Conservation (phyloP, 805 yeast genomes). For the Isabelozyma rhagii region DNA sequence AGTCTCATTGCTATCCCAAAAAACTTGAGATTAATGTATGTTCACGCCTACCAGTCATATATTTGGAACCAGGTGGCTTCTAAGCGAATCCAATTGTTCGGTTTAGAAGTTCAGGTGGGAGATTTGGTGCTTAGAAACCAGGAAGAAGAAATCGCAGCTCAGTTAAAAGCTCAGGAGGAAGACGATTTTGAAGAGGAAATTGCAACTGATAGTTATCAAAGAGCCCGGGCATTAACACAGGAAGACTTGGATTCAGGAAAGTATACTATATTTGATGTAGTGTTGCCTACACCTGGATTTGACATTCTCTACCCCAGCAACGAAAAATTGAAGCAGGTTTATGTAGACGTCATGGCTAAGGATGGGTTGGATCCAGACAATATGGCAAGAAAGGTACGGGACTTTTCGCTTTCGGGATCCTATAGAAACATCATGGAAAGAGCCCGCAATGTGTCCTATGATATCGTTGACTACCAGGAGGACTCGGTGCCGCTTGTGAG, state of each 20-base stretch:
- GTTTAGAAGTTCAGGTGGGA: slow-evolving; percentile 69
- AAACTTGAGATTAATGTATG: slow-evolving; percentile 90
- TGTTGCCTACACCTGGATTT: slow-evolving; percentile 95
- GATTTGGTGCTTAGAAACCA: slow-evolving; percentile 59
- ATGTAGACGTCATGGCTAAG: slow-evolving; percentile 67
- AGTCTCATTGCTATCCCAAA: slow-evolving; percentile 90
- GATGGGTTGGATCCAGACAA: slow-evolving; percentile 82
- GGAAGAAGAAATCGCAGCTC: slow-evolving; percentile 18
- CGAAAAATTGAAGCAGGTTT: slow-evolving; percentile 53
- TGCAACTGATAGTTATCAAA: slow-evolving; percentile 51
- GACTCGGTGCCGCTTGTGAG: slow-evolving; percentile 69
- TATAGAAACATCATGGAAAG: slow-evolving; percentile 72
- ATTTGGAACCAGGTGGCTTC: slow-evolving; percentile 91
- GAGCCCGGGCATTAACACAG: slow-evolving; percentile 73
- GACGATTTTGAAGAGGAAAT: slow-evolving; percentile 66
- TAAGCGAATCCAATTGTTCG: slow-evolving; percentile 67
- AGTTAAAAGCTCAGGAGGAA: slow-evolving; percentile 11
- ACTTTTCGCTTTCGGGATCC: slow-evolving; percentile 88
- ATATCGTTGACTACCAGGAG: slow-evolving; percentile 56
- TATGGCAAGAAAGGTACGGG: slow-evolving; percentile 82
- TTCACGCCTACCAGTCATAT: slow-evolving; percentile 95
- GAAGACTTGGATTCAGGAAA: slow-evolving; percentile 62
- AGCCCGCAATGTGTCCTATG: slow-evolving; percentile 63
- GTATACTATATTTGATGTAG: slow-evolving; percentile 75
- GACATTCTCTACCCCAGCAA: slow-evolving; percentile 85